Evolutionary conservation across 257 asterid species (phyloP), one percentile per base, ranked within the genome.

Genomic region (Avicennia marina): DNA sequence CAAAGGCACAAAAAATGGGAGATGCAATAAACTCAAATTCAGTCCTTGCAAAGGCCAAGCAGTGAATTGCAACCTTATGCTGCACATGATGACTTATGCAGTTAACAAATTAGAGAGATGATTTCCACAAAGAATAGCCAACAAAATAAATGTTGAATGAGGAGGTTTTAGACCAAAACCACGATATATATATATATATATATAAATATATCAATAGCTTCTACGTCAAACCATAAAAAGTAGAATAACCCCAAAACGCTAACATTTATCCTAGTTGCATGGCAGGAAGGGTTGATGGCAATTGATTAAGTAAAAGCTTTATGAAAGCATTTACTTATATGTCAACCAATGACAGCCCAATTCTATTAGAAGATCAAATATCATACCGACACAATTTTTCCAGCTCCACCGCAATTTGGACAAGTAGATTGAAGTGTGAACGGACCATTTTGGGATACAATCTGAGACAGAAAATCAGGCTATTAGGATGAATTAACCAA

Each of bases 361-460:
- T 59, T 40, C 34, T 46, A 43, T n/a, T 22, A 21, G 29, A 60
- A 56, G 38, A 58, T 25, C 51, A 24, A 18, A 40, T 53, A 46
- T 48, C 87, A 45, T 86, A 89, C 96, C 85, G 88, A 75, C 19
- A 81, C 94, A 20, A 79, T 75, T 75, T 81, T 85, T 56, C 96
- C 95, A 58, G 75, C 76, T 54, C 97, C 97, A 46, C 69, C 75
- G 32, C 97, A 89, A 41, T 34, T 39, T 42, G 79, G 75, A 75
- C 97, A 89, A 42, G 83, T 64, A 45, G 84, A 48, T 62, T 73
- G 81, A 54, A 84, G 67, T 3, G 81, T 75, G 66, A 83, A 62
- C 32, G 74, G 75, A 20, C 95, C 95, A 62, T 72, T 75, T 61
- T 82, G 89, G 22, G 80, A 62, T 50, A 63, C 40, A 25, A 68